phyloP scores from a whole-genome alignment of 306 rosid genomes.

The Pyrus bretschneideri region DNA sequence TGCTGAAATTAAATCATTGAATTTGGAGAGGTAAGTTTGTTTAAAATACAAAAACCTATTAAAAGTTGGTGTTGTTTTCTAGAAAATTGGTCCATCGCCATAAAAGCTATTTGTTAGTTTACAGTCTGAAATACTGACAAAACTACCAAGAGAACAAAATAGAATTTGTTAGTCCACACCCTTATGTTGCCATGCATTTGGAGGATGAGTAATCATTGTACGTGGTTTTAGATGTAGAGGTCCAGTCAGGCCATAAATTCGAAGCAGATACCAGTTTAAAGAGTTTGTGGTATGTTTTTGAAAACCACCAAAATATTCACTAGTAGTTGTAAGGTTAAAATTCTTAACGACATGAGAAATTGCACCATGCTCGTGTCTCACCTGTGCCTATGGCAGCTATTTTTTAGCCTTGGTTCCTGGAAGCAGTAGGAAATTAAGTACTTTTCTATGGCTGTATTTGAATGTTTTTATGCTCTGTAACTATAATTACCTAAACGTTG shows the following conservation, averaged over 20 bases:
- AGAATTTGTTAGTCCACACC: neutral
- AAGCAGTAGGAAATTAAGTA: neutral
- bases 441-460: neutral
- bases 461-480: neutral
- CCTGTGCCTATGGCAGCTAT: neutral
- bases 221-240: neutral
- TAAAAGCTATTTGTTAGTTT: neutral
- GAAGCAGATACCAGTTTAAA: neutral
- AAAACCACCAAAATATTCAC: neutral
- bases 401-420: neutral
- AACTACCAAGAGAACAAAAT: neutral
- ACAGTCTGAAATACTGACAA: neutral
- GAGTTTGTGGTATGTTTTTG: neutral
- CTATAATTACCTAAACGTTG: neutral
- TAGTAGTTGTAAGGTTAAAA: neutral
- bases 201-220: neutral
- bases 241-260: neutral
- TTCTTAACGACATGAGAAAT: neutral
- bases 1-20: neutral
- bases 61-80: neutral
- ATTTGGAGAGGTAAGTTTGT: neutral
- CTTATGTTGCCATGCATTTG: neutral
- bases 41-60: neutral
- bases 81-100: neutral
- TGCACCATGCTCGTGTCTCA: neutral